These are phyloP conservation scores for Spathaspora jeffriesii DNA, from an alignment of 1,139 yeast genomes.

Conservation along the genomic window DNA sequence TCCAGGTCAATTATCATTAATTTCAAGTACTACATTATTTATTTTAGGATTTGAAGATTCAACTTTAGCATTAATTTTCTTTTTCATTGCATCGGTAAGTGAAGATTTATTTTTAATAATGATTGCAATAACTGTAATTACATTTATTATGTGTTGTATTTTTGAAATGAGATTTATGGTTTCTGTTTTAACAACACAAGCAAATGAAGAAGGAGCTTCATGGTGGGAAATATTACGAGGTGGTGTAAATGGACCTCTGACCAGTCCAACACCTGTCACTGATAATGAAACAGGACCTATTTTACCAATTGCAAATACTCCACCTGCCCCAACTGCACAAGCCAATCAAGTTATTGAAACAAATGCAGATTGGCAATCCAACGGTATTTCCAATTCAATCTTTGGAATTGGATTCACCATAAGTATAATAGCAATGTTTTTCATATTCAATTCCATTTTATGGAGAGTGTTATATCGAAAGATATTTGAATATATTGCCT, in stretches of 20 bases:
- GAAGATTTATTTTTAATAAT: conserved; percentile 64
- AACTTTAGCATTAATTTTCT: conserved; percentile 58
- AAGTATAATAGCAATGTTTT: conserved; percentile 58
- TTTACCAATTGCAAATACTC: conserved; percentile 13
- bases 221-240: conserved; percentile 68
- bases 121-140: conserved; percentile 68
- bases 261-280: conserved; percentile 11
- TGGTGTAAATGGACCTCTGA: conserved; percentile 11
- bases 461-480: conserved; percentile 66
- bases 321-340: conserved; percentile 16
- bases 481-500: conserved; percentile 56
- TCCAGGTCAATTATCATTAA: conserved; percentile 65
- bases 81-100: conserved; percentile 57
- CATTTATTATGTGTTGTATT: conserved; percentile 69
- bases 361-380: conserved; percentile 26
- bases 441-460: conserved; percentile 55
- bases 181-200: conserved; percentile 68
- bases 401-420: conserved; percentile 64
- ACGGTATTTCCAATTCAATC: conserved; percentile 45
- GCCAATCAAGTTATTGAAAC: conserved; percentile 4
- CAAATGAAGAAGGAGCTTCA: conserved; percentile 67
- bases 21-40: conserved; percentile 41
- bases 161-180: conserved; percentile 81
- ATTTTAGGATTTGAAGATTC: conserved; percentile 80
- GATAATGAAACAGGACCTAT: conserved; percentile 11